Evolutionary conservation across 345 rosid genomes (phyloP).

Genomic region (Citrus mangshanensis): DNA sequence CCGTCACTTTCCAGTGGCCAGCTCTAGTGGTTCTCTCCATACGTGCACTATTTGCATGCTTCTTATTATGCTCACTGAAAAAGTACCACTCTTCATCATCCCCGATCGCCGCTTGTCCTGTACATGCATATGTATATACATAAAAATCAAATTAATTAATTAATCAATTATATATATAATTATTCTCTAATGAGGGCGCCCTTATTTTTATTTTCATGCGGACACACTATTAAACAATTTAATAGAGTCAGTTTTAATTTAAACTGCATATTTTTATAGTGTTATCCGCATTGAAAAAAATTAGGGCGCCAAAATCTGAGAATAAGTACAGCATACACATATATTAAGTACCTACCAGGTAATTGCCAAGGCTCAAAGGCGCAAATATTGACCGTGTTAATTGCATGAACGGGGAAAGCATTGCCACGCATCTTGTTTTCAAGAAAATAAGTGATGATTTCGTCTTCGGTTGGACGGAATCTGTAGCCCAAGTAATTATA

Average conservation of each 20-base stretch:
- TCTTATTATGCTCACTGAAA: constrained; percentile 19
- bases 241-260: too few relatives aligned
- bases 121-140: not conserved
- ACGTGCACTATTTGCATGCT: constrained; percentile 11
- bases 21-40: constrained; percentile 24
- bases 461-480: constrained; percentile 29
- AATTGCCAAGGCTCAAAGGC: constrained; percentile 24
- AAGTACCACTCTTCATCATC: constrained; percentile 39
- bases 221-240: too few relatives aligned
- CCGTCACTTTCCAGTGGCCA: constrained; percentile 51
- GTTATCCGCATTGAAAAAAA: too few relatives aligned
- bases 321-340: too few relatives aligned
- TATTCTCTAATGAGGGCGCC: accelerated
- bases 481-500: constrained; percentile 15
- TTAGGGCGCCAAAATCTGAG: accelerated
- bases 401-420: not conserved
- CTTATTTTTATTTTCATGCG: too few relatives aligned
- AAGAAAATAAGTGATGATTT: constrained; percentile 16
- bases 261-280: too few relatives aligned
- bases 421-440: constrained; percentile 15
- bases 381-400: constrained; percentile 15
- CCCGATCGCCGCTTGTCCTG: not conserved
- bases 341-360: constrained; percentile 26
- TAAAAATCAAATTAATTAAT: too few relatives aligned
- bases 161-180: not conserved